phyloP scores from a whole-genome alignment of 192 early-diverging fungal genomes.

The Chytriomyces sp. region DNA sequence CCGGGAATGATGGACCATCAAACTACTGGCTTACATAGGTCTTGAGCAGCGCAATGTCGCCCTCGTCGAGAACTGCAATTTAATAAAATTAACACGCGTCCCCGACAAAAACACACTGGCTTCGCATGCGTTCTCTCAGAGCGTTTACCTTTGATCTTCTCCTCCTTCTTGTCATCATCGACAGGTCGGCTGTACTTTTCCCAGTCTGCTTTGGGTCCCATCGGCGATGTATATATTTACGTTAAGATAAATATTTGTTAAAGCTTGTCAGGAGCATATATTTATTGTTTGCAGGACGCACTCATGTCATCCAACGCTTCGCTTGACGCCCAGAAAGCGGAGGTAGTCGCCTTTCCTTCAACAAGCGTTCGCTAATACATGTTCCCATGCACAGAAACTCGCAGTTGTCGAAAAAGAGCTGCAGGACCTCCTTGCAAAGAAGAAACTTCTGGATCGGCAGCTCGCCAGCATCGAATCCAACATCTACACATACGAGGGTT shows the following conservation, averaged over 20 bases:
- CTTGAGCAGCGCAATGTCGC: slow-evolving; percentile 89
- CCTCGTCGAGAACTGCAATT: slow-evolving; percentile 78
- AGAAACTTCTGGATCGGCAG: slow-evolving; percentile 33
- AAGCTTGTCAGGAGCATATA: not conserved
- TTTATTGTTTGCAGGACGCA: not conserved
- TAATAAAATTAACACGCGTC: slow-evolving; percentile 17
- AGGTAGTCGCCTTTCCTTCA: not conserved
- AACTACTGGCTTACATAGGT: slow-evolving; percentile 75
- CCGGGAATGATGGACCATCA: not conserved
- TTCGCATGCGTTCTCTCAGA: not conserved
- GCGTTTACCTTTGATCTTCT: slow-evolving; percentile 74
- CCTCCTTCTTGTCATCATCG: slow-evolving; percentile 81
- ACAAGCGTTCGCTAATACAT: not conserved
- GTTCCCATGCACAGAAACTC: not conserved
- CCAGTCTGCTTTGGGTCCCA: slow-evolving; percentile 94
- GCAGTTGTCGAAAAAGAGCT: slow-evolving; percentile 19
- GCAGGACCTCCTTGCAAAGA: slow-evolving; percentile 35
- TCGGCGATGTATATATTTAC: slow-evolving; percentile 34
- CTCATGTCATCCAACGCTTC: not conserved
- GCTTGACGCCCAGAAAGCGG: slow-evolving; percentile 15
- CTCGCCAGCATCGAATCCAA: slow-evolving; percentile 36
- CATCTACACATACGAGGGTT: slow-evolving; percentile 37
- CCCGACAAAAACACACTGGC: not conserved
- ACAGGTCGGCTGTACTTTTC: slow-evolving; percentile 90
- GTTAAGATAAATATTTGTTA: slow-evolving; percentile 10